Base-by-base conservation (phyloP, 805 yeast genomes). In the Blastobotrys mokoenaii region DNA sequence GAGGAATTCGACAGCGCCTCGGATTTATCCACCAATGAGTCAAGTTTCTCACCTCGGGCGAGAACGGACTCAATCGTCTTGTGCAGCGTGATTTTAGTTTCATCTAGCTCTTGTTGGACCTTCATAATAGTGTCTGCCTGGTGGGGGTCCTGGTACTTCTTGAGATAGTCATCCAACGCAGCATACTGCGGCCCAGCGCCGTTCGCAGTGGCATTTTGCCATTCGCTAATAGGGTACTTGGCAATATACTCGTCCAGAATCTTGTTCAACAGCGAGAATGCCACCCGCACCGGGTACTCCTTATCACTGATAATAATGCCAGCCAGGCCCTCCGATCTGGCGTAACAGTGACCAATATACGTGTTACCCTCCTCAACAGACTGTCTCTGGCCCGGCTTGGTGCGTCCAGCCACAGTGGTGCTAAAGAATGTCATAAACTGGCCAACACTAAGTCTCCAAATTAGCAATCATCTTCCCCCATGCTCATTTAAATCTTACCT, bases 61-160 rank as follows among this genome's bases (percentile, higher is more conserved):
- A 93, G 74, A 7, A 93, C 96, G 50, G 83, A 75, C 66, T 93
- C 97, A 54, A 93, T 90, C 40, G 97, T 88, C 69, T 90, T 89
- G 68, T 93, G 97, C 59, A 93, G 72, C 35, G 89, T 96, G 56
- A 90, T 86, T 71, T 93, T 93, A 32, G 98, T 93, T 62, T 93
- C 98, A 65, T 93, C 98, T 58, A 93, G 76, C 66, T 93, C 98
- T 62, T 88, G 95, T 70, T 93, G 98, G 17, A 93, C 98, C 64
- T 83, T 84, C 95, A 93, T 82, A 51, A 93, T 80, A 9, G 96
- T 83, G 64, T 93, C 99, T 0, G 97, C 97, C 70, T 93, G 96
- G 36, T 83, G 74, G 27, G 99, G 99, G 63, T 93, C 96, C 69
- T 93, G 98, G 68, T 93, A 93, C 60, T 85, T 85, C 56, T 71